phyloP scores from a whole-genome alignment of 73 alveolate genomes.

The Loxodes magnus region DNA sequence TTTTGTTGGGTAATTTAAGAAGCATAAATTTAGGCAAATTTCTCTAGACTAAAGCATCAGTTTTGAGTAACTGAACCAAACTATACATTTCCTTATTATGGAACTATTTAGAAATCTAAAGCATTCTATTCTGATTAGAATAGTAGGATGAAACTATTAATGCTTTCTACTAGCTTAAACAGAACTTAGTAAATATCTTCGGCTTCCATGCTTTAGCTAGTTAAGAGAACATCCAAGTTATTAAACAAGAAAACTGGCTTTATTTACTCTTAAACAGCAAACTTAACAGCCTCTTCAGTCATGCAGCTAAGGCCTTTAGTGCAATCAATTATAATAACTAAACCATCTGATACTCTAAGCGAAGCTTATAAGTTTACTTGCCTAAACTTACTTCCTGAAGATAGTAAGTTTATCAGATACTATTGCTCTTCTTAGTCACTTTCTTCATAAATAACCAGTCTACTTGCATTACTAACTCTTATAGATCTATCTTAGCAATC shows the following conservation, averaged over 20 bases:
- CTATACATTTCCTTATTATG: background rate
- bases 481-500: too few species aligned
- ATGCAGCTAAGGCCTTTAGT: conserved; percentile 89
- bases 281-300: conserved; percentile 87
- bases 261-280: conserved; percentile 89
- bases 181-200: background rate
- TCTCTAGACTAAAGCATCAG: background rate
- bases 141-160: background rate
- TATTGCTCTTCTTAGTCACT: too few species aligned
- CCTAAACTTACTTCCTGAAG: too few species aligned
- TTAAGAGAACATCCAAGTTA: conserved; percentile 31
- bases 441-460: too few species aligned
- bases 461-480: too few species aligned
- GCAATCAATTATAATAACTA: conserved; percentile 83
- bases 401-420: too few species aligned
- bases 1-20: background rate
- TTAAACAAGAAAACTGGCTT: conserved; percentile 80
- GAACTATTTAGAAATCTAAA: background rate
- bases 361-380: too few species aligned
- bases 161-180: background rate
- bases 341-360: conserved; percentile 92
- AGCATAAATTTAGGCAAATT: background rate
- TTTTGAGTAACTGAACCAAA: background rate
- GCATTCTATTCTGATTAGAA: background rate
- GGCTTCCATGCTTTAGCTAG: background rate